Evolutionary conservation across 139 green algal genomes (phyloP).

Genomic region (Mesotaenium endlicherianum): DNA sequence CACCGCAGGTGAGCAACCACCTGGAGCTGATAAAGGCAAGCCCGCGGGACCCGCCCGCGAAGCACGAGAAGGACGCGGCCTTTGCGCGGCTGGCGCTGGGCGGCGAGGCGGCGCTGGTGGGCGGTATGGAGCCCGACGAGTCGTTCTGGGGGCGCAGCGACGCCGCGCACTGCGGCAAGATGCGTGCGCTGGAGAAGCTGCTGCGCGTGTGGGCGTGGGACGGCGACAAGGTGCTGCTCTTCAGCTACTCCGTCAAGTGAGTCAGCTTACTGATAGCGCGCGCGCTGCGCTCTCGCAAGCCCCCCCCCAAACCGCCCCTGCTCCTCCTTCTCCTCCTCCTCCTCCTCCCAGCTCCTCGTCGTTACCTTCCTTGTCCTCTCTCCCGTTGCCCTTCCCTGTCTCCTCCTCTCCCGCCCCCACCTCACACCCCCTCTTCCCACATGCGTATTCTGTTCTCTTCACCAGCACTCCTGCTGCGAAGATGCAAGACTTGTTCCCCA

Average conservation of each 20-base stretch:
- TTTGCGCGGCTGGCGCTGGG: constrained; percentile 66
- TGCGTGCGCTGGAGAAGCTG: constrained; percentile 59
- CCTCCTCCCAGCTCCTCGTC: neutral
- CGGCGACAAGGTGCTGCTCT: constrained; percentile 66
- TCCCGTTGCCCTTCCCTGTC: neutral
- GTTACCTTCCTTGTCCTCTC: neutral
- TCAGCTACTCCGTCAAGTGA: constrained; percentile 59
- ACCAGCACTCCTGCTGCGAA: too few species aligned
- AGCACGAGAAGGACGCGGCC: constrained; percentile 29
- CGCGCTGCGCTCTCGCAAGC: too few species aligned
- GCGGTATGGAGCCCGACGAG: constrained; percentile 40
- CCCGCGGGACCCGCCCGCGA: constrained; percentile 7
- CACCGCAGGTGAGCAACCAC: constrained; percentile 66
- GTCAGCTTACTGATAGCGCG: neutral
- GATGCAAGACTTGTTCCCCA: too few species aligned
- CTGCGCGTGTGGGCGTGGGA: constrained; percentile 35
- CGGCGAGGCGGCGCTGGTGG: constrained; percentile 57
- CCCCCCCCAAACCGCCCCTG: neutral
- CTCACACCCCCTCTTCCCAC: too few species aligned
- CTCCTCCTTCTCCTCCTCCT: neutral
- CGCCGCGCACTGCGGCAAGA: constrained; percentile 65
- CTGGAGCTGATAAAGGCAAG: constrained; percentile 70
- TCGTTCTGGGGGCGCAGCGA: constrained; percentile 53
- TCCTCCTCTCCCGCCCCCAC: neutral
- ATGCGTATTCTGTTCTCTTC: too few species aligned